phyloP scores from a whole-genome alignment of 2,329 filamentous ascomycete genomes.

The Xylariaceae sp. region DNA sequence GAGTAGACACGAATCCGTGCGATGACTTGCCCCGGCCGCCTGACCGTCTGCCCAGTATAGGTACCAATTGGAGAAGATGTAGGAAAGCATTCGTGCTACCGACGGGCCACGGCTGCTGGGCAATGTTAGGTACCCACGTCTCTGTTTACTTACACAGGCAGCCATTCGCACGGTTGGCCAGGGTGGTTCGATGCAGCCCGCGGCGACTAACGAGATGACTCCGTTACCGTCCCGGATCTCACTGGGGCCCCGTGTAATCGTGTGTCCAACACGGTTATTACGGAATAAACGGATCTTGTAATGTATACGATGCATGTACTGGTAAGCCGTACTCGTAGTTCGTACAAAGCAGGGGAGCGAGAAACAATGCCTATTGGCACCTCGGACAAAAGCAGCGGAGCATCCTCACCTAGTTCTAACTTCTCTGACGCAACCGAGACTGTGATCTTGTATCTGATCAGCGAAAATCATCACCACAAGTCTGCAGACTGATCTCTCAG shows the following conservation, averaged over 20 bases:
- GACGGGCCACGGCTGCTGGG: no score
- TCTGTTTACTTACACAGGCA: no score
- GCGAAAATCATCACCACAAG: no score
- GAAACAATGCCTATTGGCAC: not conserved
- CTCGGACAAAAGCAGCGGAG: no score
- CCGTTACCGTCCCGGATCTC: slow-evolving; percentile 7
- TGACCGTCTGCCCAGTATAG: not conserved
- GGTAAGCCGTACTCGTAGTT: not conserved
- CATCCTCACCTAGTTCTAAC: no score
- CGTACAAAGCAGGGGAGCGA: not conserved
- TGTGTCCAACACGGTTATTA: slow-evolving; percentile 3
- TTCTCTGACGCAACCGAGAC: no score
- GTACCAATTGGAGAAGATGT: not conserved
- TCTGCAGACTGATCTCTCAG: no score
- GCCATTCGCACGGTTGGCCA: not conserved
- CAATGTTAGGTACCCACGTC: no score
- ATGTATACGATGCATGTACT: not conserved
- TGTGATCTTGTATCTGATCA: no score
- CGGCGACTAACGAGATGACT: slow-evolving; percentile 15
- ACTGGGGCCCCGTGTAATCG: slow-evolving; percentile 10
- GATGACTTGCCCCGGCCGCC: not conserved
- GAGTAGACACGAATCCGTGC: not conserved
- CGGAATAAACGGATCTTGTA: no score
- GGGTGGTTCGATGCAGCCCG: not conserved
- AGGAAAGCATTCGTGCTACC: no score